A percentile compares a stretch with the other conserved stretches of the same genome.
Conservation (phyloP, 257 asterid genomes). For the Solanum ossicruentum region DNA sequence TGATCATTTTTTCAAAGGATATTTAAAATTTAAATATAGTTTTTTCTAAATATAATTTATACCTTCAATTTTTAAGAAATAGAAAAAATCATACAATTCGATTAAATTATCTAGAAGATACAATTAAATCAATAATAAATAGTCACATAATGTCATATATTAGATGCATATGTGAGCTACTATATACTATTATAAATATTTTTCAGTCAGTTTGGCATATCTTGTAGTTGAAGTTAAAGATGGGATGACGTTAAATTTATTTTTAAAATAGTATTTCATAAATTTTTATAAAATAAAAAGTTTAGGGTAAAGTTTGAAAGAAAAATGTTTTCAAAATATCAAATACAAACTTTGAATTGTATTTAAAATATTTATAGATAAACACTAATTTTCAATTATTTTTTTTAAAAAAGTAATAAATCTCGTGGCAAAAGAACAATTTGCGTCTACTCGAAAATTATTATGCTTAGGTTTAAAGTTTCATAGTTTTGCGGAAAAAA, state of each 20-base stretch:
- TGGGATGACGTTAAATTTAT: no score
- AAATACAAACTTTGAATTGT: no score
- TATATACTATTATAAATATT: not conserved
- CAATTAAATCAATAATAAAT: not conserved
- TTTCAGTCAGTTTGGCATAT: accelerated
- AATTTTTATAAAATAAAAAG: not conserved
- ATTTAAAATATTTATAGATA: no score
- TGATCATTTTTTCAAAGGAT: not conserved
- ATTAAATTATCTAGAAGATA: accelerated
- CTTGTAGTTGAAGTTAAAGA: not conserved
- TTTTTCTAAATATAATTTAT: no score
- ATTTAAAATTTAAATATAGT: no score
- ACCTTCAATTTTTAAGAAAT: no score
- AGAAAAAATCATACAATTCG: not conserved
- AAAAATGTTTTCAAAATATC: no score
- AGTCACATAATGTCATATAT: not conserved
- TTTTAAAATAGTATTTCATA: not conserved
- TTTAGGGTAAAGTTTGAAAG: not conserved
- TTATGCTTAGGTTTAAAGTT: not conserved
- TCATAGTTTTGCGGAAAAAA: not conserved
- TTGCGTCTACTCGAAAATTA: not conserved
- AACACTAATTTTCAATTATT: no score
- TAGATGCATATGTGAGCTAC: not conserved
- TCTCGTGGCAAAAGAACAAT: not conserved
- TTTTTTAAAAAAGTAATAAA: no score